Evolutionary conservation across 2,329 filamentous ascomycete genomes (phyloP).

Genomic region (Aurifilum marmelostoma): DNA sequence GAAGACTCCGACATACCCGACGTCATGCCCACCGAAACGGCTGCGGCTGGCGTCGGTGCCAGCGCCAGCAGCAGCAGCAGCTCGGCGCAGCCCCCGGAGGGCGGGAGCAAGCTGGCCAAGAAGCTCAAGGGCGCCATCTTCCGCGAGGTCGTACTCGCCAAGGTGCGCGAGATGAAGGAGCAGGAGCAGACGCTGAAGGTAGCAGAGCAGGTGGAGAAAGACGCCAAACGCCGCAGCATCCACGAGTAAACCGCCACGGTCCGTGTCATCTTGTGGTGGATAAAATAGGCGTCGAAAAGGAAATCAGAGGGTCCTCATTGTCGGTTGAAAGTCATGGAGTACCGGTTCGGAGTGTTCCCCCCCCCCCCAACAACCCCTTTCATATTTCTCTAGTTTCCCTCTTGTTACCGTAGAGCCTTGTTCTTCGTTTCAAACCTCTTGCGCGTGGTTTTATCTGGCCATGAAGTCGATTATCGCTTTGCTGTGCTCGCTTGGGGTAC

Average conservation of each 20-base stretch:
- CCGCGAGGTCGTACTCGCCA: conserved; percentile 90
- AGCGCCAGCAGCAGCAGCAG: conserved; percentile 15
- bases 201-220: conserved; percentile 60
- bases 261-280: neutral
- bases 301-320: neutral
- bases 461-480: neutral
- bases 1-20: conserved; percentile 74
- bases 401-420: neutral
- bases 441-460: neutral
- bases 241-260: conserved; percentile 29
- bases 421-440: neutral
- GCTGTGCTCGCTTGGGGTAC: neutral
- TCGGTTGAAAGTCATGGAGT: neutral
- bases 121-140: conserved; percentile 75
- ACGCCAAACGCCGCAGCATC: conserved; percentile 45
- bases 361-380: neutral
- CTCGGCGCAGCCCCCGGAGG: conserved; percentile 34
- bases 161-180: conserved; percentile 89
- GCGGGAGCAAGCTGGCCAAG: conserved; percentile 50
- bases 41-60: conserved; percentile 20
- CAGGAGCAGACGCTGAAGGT: conserved; percentile 75
- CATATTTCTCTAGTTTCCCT: neutral
- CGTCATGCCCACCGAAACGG: conserved; percentile 58
- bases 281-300: conserved; percentile 3
- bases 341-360: neutral